Evolutionary conservation across 2,329 filamentous ascomycete species (phyloP).

Genomic region (Cladosporium phlei): DNA sequence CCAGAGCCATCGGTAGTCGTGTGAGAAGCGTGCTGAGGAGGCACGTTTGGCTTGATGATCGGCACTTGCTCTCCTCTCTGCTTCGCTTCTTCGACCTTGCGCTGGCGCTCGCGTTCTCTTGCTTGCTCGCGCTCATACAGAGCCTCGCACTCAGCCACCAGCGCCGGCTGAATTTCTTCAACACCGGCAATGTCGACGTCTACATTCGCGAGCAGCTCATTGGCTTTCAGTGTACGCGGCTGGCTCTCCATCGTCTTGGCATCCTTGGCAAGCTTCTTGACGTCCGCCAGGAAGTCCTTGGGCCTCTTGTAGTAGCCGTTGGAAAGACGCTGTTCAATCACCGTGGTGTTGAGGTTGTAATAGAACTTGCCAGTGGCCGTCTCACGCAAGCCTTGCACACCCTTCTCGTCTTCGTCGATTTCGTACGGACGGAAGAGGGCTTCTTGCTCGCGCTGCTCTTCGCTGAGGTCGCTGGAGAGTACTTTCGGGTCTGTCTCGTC

Average conservation of each 20-base stretch:
- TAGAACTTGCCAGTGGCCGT: slow-evolving; percentile 76
- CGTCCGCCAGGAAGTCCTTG: slow-evolving; percentile 82
- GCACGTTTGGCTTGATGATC: slow-evolving; percentile 38
- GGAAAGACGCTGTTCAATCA: slow-evolving; percentile 91
- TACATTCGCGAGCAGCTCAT: slow-evolving; percentile 87
- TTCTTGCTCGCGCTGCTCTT: slow-evolving; percentile 51
- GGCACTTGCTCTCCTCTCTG: slow-evolving; percentile 53
- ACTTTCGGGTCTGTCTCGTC: slow-evolving; percentile 72
- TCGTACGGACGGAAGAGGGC: slow-evolving; percentile 67
- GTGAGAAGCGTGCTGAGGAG: slow-evolving; percentile 36
- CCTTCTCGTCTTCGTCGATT: slow-evolving; percentile 72
- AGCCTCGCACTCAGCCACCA: slow-evolving; percentile 71
- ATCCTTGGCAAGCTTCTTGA: slow-evolving; percentile 79
- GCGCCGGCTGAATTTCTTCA: slow-evolving; percentile 58
- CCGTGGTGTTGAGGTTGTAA: slow-evolving; percentile 89
- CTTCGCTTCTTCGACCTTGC: slow-evolving; percentile 56
- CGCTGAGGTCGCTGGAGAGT: slow-evolving; percentile 56
- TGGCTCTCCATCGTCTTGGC: slow-evolving; percentile 76
- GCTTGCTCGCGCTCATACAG: slow-evolving; percentile 70
- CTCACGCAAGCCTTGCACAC: slow-evolving; percentile 70
- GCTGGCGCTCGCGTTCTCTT: slow-evolving; percentile 48
- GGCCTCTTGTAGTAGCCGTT: slow-evolving; percentile 95
- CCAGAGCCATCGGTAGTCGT: slow-evolving; percentile 41
- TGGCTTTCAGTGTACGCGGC: slow-evolving; percentile 77
- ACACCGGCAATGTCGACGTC: slow-evolving; percentile 85